A percentile compares a stretch with the other conserved stretches of the same genome.
Conservation (phyloP, 305 asterid species). For the Fraxinus albicans region DNA sequence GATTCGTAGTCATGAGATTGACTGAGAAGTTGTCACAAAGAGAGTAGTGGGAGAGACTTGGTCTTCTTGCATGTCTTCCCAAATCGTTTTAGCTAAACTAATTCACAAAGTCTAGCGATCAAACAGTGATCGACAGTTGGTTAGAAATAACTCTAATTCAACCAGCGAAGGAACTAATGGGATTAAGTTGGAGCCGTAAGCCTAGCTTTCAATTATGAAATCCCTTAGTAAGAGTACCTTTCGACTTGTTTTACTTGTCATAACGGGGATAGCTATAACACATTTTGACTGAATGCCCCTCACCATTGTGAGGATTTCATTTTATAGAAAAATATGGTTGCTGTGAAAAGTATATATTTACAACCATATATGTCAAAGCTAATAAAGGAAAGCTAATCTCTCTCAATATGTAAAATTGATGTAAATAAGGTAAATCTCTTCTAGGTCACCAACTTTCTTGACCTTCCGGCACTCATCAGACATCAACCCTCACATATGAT, state of each 20-base stretch:
- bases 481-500: neutral
- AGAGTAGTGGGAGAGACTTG: neutral
- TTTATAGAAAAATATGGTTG: neutral
- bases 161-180: neutral
- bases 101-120: neutral
- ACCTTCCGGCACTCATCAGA: neutral
- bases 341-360: neutral
- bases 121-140: neutral
- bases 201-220: neutral
- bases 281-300: neutral
- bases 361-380: neutral
- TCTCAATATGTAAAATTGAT: neutral
- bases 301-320: neutral
- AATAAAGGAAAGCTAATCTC: neutral
- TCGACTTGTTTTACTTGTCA: neutral
- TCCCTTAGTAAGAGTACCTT: neutral
- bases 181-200: neutral
- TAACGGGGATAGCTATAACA: neutral
- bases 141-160: neutral
- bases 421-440: neutral
- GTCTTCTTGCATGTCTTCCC: neutral
- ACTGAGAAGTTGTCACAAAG: neutral
- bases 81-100: neutral
- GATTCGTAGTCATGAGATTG: neutral
- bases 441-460: neutral